Base-by-base conservation (phyloP, 257 asterid species). In the Nemophila menziesii region DNA sequence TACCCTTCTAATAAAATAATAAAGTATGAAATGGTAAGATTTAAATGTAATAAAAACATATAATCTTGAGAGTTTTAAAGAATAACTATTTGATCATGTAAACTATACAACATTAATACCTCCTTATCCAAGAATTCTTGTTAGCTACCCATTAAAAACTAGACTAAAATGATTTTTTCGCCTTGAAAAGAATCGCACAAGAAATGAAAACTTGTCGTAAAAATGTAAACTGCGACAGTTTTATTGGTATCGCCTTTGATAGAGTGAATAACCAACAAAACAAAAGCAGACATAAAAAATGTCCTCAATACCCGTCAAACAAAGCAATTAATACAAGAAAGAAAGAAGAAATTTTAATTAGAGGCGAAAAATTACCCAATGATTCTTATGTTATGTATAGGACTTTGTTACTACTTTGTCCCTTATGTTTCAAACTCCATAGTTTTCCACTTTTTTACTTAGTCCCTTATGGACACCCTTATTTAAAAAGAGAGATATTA, bases 271-370 rank as follows among this genome's bases (percentile, higher is more conserved):
- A 48, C 99, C 99, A 12, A 90, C 81, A 64, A n/a, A n/a, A n/a
- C n/a, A n/a, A 90, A 77, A 0, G 96, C 94, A 22, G 99, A 90
- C 94, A 90, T 79, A 34, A 85, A 57, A 77, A 85, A 85, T 42
- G 99, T 90, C 96, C 94, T 85, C 18, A 90, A 87, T 49, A 90
- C 92, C 99, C 85, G 77, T 60, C 15, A 55, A 3, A 39, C 39
- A 29, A 29, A 5, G 5, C 33, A 26, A n/a, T n/a, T n/a, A n/a
- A n/a, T n/a, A n/a, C n/a, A 4, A 26, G 12, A 29, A 37, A 47
- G 22, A 21, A 19, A 7, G 10, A 15, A 18, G 4, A 10, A 9
- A 20, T 22, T 14, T 19, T 14, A 39, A 49, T 9, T 13, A 17
- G 46, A 13, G 15, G 18, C 16, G 17, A 8, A 12, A n/a, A 22